Evolutionary conservation across 768 basidiomycete species (phyloP).

Genomic region (Kwoniella europaea): DNA sequence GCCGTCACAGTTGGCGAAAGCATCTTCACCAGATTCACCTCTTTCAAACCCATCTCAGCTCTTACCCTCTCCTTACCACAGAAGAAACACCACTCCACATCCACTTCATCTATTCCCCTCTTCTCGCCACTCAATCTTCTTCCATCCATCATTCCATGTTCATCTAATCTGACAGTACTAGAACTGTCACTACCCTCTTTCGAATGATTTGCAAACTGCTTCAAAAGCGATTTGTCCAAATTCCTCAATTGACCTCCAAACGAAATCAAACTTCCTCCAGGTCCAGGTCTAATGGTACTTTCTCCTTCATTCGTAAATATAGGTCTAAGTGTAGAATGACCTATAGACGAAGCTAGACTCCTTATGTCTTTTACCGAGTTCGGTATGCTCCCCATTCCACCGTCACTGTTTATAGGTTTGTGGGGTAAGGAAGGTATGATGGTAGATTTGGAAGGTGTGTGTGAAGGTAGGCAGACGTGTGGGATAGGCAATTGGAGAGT

Average conservation of each 20-base stretch:
- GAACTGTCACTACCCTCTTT: neutral
- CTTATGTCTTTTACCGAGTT: slow-evolving; percentile 1
- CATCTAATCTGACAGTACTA: neutral
- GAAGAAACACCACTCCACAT: slow-evolving; percentile 29
- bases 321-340: slow-evolving; percentile 1
- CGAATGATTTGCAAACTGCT: neutral
- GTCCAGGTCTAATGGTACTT: neutral
- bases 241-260: slow-evolving; percentile 4
- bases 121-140: neutral
- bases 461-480: neutral
- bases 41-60: slow-evolving; percentile 9
- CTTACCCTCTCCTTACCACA: slow-evolving; percentile 11
- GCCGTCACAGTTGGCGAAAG: neutral
- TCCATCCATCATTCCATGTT: too few relatives aligned
- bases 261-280: neutral
- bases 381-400: neutral
- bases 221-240: neutral
- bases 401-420: too few relatives aligned
- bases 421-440: neutral
- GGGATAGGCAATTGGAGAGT: slow-evolving; percentile 1
- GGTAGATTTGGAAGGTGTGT: neutral
- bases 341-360: slow-evolving; percentile 6
- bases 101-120: slow-evolving; percentile 23
- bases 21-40: neutral
- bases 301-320: neutral